Evolutionary conservation across 2,329 filamentous ascomycete species (phyloP), one percentile per base, ranked within the genome.

Genomic region (Fusarium sp.): DNA sequence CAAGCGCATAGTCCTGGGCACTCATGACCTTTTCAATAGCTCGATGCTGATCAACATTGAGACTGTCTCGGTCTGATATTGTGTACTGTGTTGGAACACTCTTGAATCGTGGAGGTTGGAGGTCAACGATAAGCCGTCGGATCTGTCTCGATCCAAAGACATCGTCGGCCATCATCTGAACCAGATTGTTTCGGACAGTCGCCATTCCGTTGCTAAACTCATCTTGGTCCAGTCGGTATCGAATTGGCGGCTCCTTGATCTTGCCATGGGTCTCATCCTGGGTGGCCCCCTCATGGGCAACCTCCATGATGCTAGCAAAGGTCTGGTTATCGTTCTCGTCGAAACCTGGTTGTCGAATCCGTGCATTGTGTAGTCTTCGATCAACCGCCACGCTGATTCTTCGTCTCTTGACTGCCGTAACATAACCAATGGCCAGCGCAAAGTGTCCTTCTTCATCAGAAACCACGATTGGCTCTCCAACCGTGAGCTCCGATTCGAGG

Each of bases 161-260:
- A 44, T 89, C 88, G 70, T 93, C 89, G 40, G 92, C 88, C 94
- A 99, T 98, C 74, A 97, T 87, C 71, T 94, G 92, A 31, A 98
- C 88, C 1, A 99, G 86, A 73, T 98, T 99, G 80, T 97, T 97
- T 58, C 96, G 90, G 49, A 97, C 92, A 29, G 91, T 91, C 3
- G 96, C 93, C 93, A 99, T 97, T 62, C 96, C 96, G 74, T 97
- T 98, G 80, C 93, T 97, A 79, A 99, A 99, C 76, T 99, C 96
- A 74, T 99, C 96, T 77, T 97, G 97, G 80, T 99, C 96, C 4
- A 99, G 83, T 23, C 96, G 91, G 74, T 97, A 99, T 53, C 88
- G 84, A 6, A 91, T 81, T 4, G 87, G 87, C 4, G 85, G 78
- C 61, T 84, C 82, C 62, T 84, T 83, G 69, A 84, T 83, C 70